A percentile compares a stretch with the other conserved stretches of the same genome.
Conservation (phyloP, 352 stramenopile genomes). For the Phytophthora sp. region DNA sequence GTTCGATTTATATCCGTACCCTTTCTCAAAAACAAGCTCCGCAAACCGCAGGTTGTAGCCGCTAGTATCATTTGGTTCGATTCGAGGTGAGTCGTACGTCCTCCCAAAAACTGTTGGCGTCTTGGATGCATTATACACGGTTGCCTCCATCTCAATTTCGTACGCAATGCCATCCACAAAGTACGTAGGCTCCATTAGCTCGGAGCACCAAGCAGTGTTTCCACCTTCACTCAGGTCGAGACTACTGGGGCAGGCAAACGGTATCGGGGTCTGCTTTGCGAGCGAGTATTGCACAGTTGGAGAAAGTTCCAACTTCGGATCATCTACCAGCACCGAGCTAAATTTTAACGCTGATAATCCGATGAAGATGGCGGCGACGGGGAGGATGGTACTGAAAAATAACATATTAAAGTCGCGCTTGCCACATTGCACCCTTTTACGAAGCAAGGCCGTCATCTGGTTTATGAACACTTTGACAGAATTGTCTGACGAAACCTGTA, state of each 20-base stretch:
- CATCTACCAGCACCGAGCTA: conserved; percentile 55
- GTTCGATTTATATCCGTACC: conserved; percentile 36
- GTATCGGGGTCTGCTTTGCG: conserved; percentile 44
- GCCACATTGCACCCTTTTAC: conserved; percentile 59
- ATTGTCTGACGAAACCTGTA: neutral
- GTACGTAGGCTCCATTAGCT: conserved; percentile 12
- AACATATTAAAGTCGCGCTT: conserved; percentile 74
- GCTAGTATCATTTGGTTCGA: conserved; percentile 57
- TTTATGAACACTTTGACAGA: conserved; percentile 14
- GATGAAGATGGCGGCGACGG: conserved; percentile 68
- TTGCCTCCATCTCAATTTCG: conserved; percentile 36
- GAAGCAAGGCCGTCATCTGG: conserved; percentile 64
- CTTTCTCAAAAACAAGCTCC: conserved; percentile 56
- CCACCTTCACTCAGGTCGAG: conserved; percentile 29
- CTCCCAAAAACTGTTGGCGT: conserved; percentile 61
- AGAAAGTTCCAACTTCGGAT: conserved; percentile 53
- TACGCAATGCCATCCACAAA: conserved; percentile 40
- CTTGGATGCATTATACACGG: conserved; percentile 42
- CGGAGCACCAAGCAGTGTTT: conserved; percentile 24
- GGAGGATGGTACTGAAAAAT: conserved; percentile 76
- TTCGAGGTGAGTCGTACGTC: conserved; percentile 44
- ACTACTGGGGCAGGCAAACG: conserved; percentile 48
- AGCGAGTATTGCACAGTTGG: conserved; percentile 40
- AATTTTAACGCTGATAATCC: conserved; percentile 66
- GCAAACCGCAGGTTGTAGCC: conserved; percentile 66